These are phyloP conservation scores for Rhizopogon vinicolor DNA, from an alignment of 768 basidiomycete species.

Conservation along the genomic window DNA sequence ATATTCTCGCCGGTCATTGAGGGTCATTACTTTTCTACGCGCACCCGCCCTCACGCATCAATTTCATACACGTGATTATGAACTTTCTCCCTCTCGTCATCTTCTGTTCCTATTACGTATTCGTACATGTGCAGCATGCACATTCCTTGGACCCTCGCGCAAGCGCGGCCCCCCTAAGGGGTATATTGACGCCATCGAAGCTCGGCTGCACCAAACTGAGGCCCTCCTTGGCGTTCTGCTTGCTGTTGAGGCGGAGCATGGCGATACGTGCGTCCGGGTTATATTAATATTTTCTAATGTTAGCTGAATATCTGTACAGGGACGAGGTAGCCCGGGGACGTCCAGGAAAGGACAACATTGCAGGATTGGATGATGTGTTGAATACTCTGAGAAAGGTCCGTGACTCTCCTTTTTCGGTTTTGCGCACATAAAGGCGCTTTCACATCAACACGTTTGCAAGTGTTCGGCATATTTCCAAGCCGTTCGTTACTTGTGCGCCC, in stretches of 20 bases:
- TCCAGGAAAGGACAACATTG: background rate
- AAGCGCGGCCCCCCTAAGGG: constrained; percentile 90
- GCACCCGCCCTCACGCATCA: background rate
- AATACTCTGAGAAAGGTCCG: constrained; percentile 48
- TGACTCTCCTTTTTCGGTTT: background rate
- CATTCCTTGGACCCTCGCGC: constrained; percentile 73
- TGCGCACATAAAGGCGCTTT: background rate
- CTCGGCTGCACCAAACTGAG: constrained; percentile 86
- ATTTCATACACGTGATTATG: background rate
- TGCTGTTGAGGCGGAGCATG: constrained; percentile 31
- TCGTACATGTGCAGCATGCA: constrained; percentile 47
- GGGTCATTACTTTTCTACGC: background rate
- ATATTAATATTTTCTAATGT: background rate
- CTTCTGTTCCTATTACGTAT: background rate
- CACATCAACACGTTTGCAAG: background rate
- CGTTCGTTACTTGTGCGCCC: background rate
- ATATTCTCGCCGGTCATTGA: background rate
- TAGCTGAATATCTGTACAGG: background rate
- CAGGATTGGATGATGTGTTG: constrained; percentile 31
- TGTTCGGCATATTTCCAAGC: no score
- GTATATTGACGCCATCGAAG: constrained; percentile 93
- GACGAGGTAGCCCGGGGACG: background rate
- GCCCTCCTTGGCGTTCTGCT: constrained; percentile 82
- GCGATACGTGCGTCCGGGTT: constrained; percentile 30
- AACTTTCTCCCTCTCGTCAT: background rate